Percentiles rank a stretch among this genome's conserved stretches.
Evolutionary conservation across 495 filamentous ascomycete species (phyloP).

Genomic region (Penicillium paradoxum): DNA sequence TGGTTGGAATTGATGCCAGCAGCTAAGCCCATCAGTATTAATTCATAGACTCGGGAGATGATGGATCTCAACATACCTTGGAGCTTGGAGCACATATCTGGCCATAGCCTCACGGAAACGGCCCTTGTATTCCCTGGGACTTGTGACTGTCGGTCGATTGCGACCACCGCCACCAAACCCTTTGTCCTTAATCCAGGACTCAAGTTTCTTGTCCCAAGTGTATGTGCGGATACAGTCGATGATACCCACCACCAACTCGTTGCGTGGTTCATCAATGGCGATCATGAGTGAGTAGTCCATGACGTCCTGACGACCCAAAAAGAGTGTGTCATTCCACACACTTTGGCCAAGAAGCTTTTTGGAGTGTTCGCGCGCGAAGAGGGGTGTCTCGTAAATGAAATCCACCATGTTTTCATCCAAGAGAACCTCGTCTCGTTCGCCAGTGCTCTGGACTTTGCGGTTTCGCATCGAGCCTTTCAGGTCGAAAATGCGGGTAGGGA

Average conservation of each 20-base stretch:
- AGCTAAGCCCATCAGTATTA: slow-evolving; percentile 35
- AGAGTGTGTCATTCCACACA: slow-evolving; percentile 95
- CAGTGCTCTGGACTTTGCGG: slow-evolving; percentile 89
- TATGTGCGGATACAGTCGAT: slow-evolving; percentile 99
- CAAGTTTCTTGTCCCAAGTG: slow-evolving; percentile 99
- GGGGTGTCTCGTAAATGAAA: slow-evolving; percentile 93
- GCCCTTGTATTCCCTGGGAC: slow-evolving; percentile 94
- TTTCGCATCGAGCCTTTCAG: slow-evolving; percentile 98
- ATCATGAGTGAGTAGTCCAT: slow-evolving; percentile 99
- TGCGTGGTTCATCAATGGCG: slow-evolving; percentile 82
- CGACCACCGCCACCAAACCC: slow-evolving; percentile 79
- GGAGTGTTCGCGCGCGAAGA: slow-evolving; percentile 89
- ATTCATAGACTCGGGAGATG: neutral
- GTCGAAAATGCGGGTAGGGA: slow-evolving; percentile 89
- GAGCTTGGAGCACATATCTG: slow-evolving; percentile 74
- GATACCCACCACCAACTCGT: slow-evolving; percentile 92
- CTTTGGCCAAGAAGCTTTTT: slow-evolving; percentile 80
- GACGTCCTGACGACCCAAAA: slow-evolving; percentile 84
- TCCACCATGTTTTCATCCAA: slow-evolving; percentile 99
- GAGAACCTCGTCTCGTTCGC: slow-evolving; percentile 91
- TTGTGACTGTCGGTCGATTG: slow-evolving; percentile 92
- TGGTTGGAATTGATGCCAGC: slow-evolving; percentile 68
- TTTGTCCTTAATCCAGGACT: slow-evolving; percentile 97
- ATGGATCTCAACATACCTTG: slow-evolving; percentile 44
- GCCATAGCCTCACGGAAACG: slow-evolving; percentile 96